phyloP scores from a whole-genome alignment of 2,329 filamentous ascomycete genomes.

The Cercospora sp. region DNA sequence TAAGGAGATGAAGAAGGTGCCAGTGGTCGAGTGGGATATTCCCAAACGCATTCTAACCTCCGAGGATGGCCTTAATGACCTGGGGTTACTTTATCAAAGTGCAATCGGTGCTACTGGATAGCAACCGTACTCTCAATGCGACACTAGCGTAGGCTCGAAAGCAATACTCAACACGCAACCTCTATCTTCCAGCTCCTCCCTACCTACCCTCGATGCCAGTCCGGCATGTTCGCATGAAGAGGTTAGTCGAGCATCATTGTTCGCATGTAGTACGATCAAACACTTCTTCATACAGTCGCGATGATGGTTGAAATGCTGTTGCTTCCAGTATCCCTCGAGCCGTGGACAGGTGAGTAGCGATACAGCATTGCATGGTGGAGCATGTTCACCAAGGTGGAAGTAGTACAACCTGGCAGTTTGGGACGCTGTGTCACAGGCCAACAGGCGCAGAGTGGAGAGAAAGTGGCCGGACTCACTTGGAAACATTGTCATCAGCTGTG shows the following conservation, averaged over 20 bases:
- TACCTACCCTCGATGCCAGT: neutral
- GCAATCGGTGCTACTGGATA: slow-evolving; percentile 23
- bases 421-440: neutral
- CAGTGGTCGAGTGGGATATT: slow-evolving; percentile 91
- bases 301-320: neutral
- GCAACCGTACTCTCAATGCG: neutral
- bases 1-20: slow-evolving; percentile 80
- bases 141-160: neutral
- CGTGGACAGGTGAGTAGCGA: neutral
- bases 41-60: slow-evolving; percentile 74
- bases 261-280: neutral
- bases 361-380: neutral
- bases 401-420: neutral
- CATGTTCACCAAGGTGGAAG: neutral
- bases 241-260: neutral
- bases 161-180: neutral
- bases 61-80: slow-evolving; percentile 34
- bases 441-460: neutral
- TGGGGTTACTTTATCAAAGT: slow-evolving; percentile 32
- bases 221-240: neutral
- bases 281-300: neutral
- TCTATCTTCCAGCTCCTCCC: neutral
- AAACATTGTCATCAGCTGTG: neutral
- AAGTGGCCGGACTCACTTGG: neutral
- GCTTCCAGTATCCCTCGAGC: neutral